Evolutionary conservation across 805 yeast genomes (phyloP).

Genomic region (Candida ipomoeae): DNA sequence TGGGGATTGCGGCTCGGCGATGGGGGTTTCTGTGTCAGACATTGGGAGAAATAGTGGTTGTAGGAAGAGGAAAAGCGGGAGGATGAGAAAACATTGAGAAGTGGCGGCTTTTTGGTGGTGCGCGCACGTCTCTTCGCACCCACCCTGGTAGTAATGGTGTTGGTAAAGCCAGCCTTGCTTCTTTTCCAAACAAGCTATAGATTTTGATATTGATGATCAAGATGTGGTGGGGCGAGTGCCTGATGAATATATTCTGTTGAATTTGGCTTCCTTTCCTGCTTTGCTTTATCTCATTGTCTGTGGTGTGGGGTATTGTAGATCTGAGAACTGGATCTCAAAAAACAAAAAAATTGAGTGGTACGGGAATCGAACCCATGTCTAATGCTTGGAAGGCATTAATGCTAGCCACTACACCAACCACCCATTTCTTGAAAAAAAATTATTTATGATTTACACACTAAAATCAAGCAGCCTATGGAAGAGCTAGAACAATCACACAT

Average conservation of each 20-base stretch:
- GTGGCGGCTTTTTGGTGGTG: slow-evolving; percentile 3
- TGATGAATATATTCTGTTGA: no score
- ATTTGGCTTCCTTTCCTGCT: no score
- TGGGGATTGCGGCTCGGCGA: slow-evolving; percentile 6
- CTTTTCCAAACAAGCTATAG: no score
- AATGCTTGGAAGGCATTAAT: slow-evolving; percentile 15
- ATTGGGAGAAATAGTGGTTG: slow-evolving; percentile 1
- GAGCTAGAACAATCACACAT: no score
- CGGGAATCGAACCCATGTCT: slow-evolving; percentile 18
- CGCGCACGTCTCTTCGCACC: slow-evolving; percentile 8
- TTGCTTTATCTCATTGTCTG: no score
- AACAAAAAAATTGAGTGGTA: slow-evolving; percentile 10
- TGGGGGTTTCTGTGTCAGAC: slow-evolving; percentile 10
- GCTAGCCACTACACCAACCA: slow-evolving; percentile 15
- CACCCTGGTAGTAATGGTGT: no score
- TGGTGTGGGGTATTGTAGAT: no score
- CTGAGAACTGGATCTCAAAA: neutral
- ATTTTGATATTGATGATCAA: no score
- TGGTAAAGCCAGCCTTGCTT: no score
- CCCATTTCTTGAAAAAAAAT: slow-evolving; percentile 1
- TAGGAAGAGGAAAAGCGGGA: neutral
- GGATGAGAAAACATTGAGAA: neutral
- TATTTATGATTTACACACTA: no score
- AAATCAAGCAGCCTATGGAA: no score
- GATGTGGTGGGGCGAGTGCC: no score